These are phyloP conservation scores for Stagonosporopsis cucurbitacearum DNA, from an alignment of 2,329 filamentous ascomycete genomes.

Conservation along the genomic window DNA sequence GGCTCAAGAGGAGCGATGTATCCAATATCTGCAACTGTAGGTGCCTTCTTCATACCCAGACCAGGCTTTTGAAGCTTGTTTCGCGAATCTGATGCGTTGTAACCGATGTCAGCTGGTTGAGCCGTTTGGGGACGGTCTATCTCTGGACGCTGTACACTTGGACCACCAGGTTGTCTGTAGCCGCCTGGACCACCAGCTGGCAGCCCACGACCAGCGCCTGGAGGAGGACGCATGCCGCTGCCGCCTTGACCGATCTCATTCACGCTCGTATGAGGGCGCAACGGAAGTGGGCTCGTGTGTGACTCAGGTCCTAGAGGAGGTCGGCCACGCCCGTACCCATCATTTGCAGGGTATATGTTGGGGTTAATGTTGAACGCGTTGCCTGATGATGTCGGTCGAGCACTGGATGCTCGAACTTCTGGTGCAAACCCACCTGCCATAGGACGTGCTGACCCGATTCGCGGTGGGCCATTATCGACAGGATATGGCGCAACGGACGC, in stretches of 20 bases:
- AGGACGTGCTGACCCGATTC: constrained; percentile 43
- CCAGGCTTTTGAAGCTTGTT: constrained; percentile 51
- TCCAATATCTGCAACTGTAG: constrained; percentile 46
- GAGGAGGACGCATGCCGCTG: constrained; percentile 35
- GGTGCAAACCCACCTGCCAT: constrained; percentile 52
- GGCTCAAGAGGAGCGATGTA: constrained; percentile 47
- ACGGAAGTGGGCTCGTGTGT: constrained; percentile 41
- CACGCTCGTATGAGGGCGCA: constrained; percentile 47
- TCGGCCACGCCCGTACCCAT: constrained; percentile 40
- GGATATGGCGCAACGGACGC: constrained; percentile 73
- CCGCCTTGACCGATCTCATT: constrained; percentile 46
- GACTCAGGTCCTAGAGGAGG: constrained; percentile 33
- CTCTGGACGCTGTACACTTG: constrained; percentile 47
- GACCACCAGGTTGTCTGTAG: constrained; percentile 49
- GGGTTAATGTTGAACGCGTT: constrained; percentile 60
- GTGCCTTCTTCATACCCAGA: constrained; percentile 39
- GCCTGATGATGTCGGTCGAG: constrained; percentile 55
- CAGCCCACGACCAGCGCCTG: constrained; percentile 37
- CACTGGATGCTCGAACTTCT: constrained; percentile 57
- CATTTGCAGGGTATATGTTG: constrained; percentile 47
- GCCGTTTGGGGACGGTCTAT: constrained; percentile 49
- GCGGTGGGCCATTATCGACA: constrained; percentile 67
- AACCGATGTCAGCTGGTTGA: constrained; percentile 52
- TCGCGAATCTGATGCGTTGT: constrained; percentile 53
- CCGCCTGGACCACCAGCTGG: constrained; percentile 41